Evolutionary conservation across 75 land plant species (phyloP), one percentile per base, ranked within the genome.

Genomic region (Sequoiadendron giganteum): DNA sequence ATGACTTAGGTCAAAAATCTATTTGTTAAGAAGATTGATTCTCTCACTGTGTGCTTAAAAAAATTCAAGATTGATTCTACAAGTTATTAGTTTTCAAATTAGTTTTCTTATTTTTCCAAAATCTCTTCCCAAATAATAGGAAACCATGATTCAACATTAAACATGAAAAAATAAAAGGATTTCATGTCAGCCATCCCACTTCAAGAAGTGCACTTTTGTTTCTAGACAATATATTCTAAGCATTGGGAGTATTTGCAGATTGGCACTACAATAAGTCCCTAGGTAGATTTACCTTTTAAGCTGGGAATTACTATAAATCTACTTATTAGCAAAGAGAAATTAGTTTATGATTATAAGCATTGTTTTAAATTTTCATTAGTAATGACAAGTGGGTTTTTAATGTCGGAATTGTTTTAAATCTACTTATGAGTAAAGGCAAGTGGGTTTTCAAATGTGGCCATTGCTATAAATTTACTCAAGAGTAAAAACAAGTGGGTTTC

Each of bases 171-270:
- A 85, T 16, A 85, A 42, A 10, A 39, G 49, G 43, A 61, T 42
- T 38, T 58, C 21, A 42, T 72, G 95, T 97, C 93, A 97, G 95
- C 97, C 99, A 97, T 49, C 98, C 96, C 36, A 97, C 91, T 3
- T 97, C 99, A n/a, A 92, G 90, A 56, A 97, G 96, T 15, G 97
- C 99, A 40, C 90, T 25, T 10, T 84, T 90, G 85, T 97, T 95
- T 19, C 98, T 96, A 10, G 94, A 94, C 86, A 92, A 32, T 65
- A 97, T 93, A 85, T 97, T 97, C 30, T 91, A 95, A 39, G 92
- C 88, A 91, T 97, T 97, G 58, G 96, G 14, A 93, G 80, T 77
- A 96, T 95, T 90, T 97, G 99, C 18, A 16, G 61, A 56, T 56
- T 13, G 61, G 1, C 0, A 13, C 18, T 56, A 56, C 18, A 16